phyloP scores from a whole-genome alignment of 163 green algal species.

The Smithsoniella earleae region DNA sequence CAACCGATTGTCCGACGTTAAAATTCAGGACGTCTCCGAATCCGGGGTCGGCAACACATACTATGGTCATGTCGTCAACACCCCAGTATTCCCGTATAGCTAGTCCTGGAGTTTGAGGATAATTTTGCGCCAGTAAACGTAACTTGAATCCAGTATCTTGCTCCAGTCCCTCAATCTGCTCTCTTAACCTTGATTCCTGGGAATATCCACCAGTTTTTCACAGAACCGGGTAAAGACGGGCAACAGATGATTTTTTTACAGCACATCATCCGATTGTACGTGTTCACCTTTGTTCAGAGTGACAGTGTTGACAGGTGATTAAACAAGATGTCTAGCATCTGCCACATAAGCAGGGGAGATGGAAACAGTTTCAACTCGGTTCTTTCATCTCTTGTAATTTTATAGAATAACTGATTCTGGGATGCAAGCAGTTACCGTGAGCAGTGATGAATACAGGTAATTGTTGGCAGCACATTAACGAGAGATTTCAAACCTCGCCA shows the following conservation, averaged over 20 bases:
- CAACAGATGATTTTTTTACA: neutral
- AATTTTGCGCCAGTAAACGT: constrained; percentile 89
- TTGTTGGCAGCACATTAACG: neutral
- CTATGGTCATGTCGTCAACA: constrained; percentile 86
- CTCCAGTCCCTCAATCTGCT: constrained; percentile 59
- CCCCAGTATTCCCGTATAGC: constrained; percentile 92
- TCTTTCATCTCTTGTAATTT: too few relatives aligned
- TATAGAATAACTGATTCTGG: too few relatives aligned
- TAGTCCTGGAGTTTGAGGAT: constrained; percentile 86
- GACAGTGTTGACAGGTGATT: too few relatives aligned
- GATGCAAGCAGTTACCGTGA: too few relatives aligned
- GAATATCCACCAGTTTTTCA: too few relatives aligned
- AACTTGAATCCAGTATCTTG: constrained; percentile 87
- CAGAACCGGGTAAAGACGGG: neutral
- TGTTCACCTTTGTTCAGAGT: too few relatives aligned
- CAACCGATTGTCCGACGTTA: constrained; percentile 83
- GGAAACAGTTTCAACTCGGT: too few relatives aligned
- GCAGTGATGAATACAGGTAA: too few relatives aligned
- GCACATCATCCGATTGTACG: too few relatives aligned
- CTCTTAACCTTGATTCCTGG: constrained; percentile 61
- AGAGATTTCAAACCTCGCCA: constrained; percentile 55
- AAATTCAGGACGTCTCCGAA: constrained; percentile 96
- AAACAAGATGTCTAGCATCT: too few relatives aligned
- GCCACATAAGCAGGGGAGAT: too few relatives aligned
- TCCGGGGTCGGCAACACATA: constrained; percentile 90